Evolutionary conservation across 305 asterid species (phyloP), one percentile per base, ranked within the genome.

Genomic region (Solanum hybrid): DNA sequence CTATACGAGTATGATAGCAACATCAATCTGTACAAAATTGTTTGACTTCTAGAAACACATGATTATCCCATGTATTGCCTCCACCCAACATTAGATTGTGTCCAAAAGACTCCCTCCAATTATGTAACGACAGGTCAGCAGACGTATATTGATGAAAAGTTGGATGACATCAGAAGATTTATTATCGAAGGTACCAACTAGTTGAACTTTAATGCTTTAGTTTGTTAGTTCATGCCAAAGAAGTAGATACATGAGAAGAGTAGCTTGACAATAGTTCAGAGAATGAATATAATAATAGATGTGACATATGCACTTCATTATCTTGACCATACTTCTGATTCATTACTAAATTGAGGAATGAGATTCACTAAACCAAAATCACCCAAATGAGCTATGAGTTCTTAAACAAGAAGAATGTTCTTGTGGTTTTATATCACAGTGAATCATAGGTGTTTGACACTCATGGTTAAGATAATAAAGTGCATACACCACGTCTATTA

Each of bases 281-380:
- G 20, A 45, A 45, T 45, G 65, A 45, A 4, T 14, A 14, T 45
- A 11, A 4, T 11, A 39, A 39, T 11, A 39, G 51, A 39, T 11
- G 51, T 39, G 51, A 13, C 15, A 1, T 39, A 39, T 39, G 51
- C 51, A 11, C 2, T 3, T 39, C 14, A 39, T 39, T 13, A 39
- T 39, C 51, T 39, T 39, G 15, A 39, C 51, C 5, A 39, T 11
- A 39, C 51, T 39, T 39, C 72, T 6, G 2, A 11, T 39, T 39
- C 2, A 39, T 39, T 39, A 10, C 14, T 39, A 0, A 39, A 39
- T 39, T 8, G 65, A 9, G 92, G 76, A 36, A 91, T 24, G 7
- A 92, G 79, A 12, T 89, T 45, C 33, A 93, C 92, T 84, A 93
- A 88, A 8, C 93, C 93, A 61, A 93, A 91, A 89, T 93, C 92